phyloP scores from a whole-genome alignment of 2,329 filamentous ascomycete genomes.

The Penicillium sclerotiorum region DNA sequence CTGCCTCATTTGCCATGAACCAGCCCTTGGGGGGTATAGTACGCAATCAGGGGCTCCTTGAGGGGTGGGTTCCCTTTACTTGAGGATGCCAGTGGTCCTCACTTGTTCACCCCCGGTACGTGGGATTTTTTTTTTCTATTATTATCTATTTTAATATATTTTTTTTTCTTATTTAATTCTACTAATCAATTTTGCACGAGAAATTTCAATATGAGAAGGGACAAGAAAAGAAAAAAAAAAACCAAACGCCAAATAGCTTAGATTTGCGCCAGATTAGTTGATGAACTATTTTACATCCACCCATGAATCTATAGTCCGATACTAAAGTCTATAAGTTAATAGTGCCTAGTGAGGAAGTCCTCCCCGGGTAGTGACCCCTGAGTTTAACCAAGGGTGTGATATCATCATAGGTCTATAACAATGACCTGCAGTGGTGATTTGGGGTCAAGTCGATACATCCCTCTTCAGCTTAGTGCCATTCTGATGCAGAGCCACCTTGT shows the following conservation, averaged over 20 bases:
- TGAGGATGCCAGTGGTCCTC: constrained; percentile 2
- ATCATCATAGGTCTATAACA: constrained; percentile 18
- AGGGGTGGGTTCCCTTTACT: constrained; percentile 16
- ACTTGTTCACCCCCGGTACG: neutral
- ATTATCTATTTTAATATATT: neutral
- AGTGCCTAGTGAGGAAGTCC: constrained; percentile 15
- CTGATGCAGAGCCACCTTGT: constrained; percentile 29
- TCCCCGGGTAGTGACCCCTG: constrained; percentile 21
- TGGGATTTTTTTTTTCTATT: neutral
- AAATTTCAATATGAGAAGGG: neutral
- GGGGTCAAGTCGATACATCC: constrained; percentile 29
- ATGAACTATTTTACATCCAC: neutral
- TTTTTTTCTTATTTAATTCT: too few species aligned
- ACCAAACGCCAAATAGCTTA: neutral
- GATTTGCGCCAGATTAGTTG: too few species aligned
- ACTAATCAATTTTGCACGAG: too few species aligned
- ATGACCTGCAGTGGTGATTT: constrained; percentile 26
- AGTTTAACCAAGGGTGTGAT: constrained; percentile 16
- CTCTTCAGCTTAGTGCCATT: constrained; percentile 27
- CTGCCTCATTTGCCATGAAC: constrained; percentile 28
- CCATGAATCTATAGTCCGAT: neutral
- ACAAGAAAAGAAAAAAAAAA: constrained; percentile 1
- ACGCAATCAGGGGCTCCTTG: constrained; percentile 28
- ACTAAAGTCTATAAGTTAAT: neutral
- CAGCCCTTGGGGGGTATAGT: constrained; percentile 19